Percentiles rank a stretch among this genome's conserved stretches.
Conservation (phyloP, 805 yeast genomes). For the Cyberlindnera maritima region DNA sequence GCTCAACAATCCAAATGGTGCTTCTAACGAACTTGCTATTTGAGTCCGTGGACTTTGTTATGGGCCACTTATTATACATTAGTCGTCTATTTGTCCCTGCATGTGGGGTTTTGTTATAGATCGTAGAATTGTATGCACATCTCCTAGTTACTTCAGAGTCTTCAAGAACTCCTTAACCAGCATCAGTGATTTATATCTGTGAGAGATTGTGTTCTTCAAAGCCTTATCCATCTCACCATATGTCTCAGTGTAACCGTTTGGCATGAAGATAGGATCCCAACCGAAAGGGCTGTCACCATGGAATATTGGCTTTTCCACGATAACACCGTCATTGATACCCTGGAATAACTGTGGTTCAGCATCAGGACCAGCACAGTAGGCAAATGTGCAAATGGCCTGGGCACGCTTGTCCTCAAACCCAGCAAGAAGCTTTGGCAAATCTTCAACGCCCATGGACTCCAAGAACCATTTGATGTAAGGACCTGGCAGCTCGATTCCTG, state of each 20-base stretch:
- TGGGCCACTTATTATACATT: too few species aligned
- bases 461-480: conserved; percentile 95
- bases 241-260: conserved; percentile 68
- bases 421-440: conserved; percentile 71
- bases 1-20: conserved; percentile 60
- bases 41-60: too few species aligned
- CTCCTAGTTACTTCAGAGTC: conserved; percentile 18
- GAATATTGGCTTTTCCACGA: conserved; percentile 49
- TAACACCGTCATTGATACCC: conserved; percentile 78
- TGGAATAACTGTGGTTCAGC: conserved; percentile 72
- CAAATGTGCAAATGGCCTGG: conserved; percentile 88
- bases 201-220: conserved; percentile 79
- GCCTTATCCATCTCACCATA: conserved; percentile 87
- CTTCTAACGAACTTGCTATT: conserved; percentile 42
- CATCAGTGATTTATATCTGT: conserved; percentile 79
- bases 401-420: conserved; percentile 86
- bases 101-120: too few species aligned
- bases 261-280: conserved; percentile 91
- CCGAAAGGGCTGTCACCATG: conserved; percentile 87
- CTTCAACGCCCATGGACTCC: conserved; percentile 67
- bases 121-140: neutral
- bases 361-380: conserved; percentile 82
- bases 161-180: conserved; percentile 59
- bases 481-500: conserved; percentile 68
- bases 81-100: neutral